phyloP scores from a whole-genome alignment of 2,329 filamentous ascomycete species.

The Phyllosticta citrichinensis region DNA sequence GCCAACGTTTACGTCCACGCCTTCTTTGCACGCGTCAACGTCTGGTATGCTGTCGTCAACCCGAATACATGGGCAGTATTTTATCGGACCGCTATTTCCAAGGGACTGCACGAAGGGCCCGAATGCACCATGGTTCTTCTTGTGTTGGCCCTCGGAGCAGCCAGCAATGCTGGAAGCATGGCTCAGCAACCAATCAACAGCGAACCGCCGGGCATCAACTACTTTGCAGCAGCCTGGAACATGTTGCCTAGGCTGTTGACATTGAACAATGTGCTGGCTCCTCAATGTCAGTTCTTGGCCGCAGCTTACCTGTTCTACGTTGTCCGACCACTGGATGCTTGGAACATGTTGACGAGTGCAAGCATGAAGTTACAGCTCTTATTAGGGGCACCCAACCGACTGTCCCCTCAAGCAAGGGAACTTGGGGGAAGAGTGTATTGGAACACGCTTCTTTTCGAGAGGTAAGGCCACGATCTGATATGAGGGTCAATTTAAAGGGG shows the following conservation, averaged over 20 bases:
- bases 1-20: constrained; percentile 65
- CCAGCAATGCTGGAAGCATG: constrained; percentile 66
- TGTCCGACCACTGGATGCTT: constrained; percentile 71
- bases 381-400: constrained; percentile 60
- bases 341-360: constrained; percentile 68
- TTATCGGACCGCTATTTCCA: constrained; percentile 64
- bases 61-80: constrained; percentile 70
- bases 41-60: constrained; percentile 81
- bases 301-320: constrained; percentile 77
- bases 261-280: constrained; percentile 64
- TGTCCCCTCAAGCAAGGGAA: constrained; percentile 61
- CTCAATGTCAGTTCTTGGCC: constrained; percentile 71
- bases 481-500: neutral
- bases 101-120: constrained; percentile 66
- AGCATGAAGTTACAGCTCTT: constrained; percentile 74
- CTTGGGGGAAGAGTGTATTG: constrained; percentile 71
- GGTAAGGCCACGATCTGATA: constrained; percentile 14
- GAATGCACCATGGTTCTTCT: constrained; percentile 76
- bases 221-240: constrained; percentile 72
- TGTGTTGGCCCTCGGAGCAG: constrained; percentile 67
- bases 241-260: constrained; percentile 71
- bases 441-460: constrained; percentile 74
- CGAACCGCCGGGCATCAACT: constrained; percentile 65
- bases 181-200: constrained; percentile 58
- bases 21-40: constrained; percentile 71